phyloP scores from a whole-genome alignment of 768 basidiomycete genomes.

The Tubosaeta sp. region DNA sequence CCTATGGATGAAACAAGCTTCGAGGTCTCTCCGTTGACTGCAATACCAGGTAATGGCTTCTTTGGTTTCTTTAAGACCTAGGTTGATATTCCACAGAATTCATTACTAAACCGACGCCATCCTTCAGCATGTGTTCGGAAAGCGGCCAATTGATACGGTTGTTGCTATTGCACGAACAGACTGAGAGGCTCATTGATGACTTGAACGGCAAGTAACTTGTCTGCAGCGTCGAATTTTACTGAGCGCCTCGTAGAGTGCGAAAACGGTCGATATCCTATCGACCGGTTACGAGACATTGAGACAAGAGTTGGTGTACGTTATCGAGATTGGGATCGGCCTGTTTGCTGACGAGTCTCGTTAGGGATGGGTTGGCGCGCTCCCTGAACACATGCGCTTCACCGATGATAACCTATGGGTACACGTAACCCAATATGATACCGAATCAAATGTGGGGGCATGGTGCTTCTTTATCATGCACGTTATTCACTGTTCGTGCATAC shows the following conservation, averaged over 20 bases:
- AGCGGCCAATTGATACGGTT: constrained; percentile 74
- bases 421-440: constrained; percentile 74
- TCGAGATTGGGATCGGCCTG: background rate
- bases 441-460: constrained; percentile 76
- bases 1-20: constrained; percentile 83
- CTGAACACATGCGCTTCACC: constrained; percentile 66
- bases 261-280: constrained; percentile 26
- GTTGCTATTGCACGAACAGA: constrained; percentile 56
- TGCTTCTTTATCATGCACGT: constrained; percentile 75
- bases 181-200: constrained; percentile 53
- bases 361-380: constrained; percentile 66
- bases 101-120: constrained; percentile 57
- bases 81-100: constrained; percentile 48
- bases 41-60: constrained; percentile 27
- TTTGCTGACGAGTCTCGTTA: constrained; percentile 23
- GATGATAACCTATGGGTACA: constrained; percentile 67
- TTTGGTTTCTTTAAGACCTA: background rate
- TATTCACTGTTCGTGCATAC: constrained; percentile 61
- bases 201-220: constrained; percentile 40
- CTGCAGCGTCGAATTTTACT: constrained; percentile 1
- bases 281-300: constrained; percentile 39
- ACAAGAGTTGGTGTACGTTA: constrained; percentile 37
- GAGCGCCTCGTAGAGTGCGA: constrained; percentile 31
- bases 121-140: constrained; percentile 49
- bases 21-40: constrained; percentile 53